Evolutionary conservation across 2,329 filamentous ascomycete genomes (phyloP), one percentile per base, ranked within the genome.

Genomic region (Phialocephala sp.): DNA sequence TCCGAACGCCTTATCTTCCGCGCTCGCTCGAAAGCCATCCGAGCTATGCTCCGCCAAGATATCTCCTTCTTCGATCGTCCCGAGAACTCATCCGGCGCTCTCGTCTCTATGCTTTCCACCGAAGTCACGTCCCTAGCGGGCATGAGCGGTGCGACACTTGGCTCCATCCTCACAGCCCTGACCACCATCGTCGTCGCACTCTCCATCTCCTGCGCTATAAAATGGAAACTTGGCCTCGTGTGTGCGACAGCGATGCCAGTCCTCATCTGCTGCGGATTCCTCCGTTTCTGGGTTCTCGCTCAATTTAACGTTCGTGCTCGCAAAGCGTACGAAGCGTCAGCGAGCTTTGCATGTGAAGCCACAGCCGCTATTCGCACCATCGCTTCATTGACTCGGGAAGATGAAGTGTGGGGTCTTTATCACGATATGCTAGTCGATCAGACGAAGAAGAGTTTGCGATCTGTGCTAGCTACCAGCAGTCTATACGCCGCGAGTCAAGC

Each of bases 11-110:
- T 83, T 80, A 84, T 80, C 80, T 65, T 54, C 37, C 87, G 94
- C 70, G 88, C 94, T 77, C 84, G 83, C 62, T 62, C 64, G 11
- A 24, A 57, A n/a, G 90, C 93, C 2, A 97, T 98, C 81, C 86
- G 93, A 24, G 83, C 89, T 36, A 92, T 97, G 80, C 87, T 97
- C 59, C 91, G 93, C 68, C 94, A 97, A 79, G 94, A 97, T 69
- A 93, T 97, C 65, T 82, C 88, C 36, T 97, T 94, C 78, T 98
- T 97, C 72, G 94, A 97, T 77, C 84, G 83, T 45, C 91, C 95
- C 68, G 90, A 94, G 77, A 96, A 97, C 77, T 92, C 91, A 5
- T 89, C 92, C 3, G 94, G 94, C 68, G 90, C 93, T 0, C 81
- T 98, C 72, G 97, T 93, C 0, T 91, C 90, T 0, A 94, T 95